Conservation (phyloP, 768 basidiomycete species). For the Leucogyrophana mollusca region DNA sequence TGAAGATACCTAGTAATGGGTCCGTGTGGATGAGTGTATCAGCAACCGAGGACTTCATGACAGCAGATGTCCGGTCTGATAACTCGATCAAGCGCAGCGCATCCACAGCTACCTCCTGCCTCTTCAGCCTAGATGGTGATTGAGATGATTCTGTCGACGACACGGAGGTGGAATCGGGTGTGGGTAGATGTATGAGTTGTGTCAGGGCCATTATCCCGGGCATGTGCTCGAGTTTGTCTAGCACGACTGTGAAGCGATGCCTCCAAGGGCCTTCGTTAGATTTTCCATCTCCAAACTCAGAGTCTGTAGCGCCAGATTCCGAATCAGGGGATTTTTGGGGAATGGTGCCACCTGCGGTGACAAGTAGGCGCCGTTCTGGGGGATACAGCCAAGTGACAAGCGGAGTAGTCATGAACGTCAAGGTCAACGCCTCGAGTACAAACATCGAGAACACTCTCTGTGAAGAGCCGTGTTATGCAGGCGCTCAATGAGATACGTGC, state of each 20-base stretch:
- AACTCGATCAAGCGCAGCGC: slow-evolving; percentile 88
- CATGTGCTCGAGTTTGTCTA: slow-evolving; percentile 88
- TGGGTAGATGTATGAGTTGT: slow-evolving; percentile 65
- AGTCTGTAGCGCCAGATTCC: slow-evolving; percentile 22
- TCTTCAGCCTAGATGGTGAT: slow-evolving; percentile 1
- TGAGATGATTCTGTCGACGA: slow-evolving; percentile 11
- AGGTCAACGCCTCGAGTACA: slow-evolving; percentile 76
- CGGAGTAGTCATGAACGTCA: slow-evolving; percentile 88
- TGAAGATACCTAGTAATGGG: slow-evolving; percentile 69
- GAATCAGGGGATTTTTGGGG: slow-evolving; percentile 24
- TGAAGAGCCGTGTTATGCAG: neutral
- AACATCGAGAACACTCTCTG: slow-evolving; percentile 92
- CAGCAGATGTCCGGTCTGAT: slow-evolving; percentile 61
- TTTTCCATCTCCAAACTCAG: slow-evolving; percentile 4
- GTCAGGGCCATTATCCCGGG: slow-evolving; percentile 88
- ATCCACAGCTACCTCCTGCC: slow-evolving; percentile 47
- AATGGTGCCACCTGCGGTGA: slow-evolving; percentile 36
- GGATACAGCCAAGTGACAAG: slow-evolving; percentile 69
- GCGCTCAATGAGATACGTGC: neutral
- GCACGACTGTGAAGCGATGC: slow-evolving; percentile 75
- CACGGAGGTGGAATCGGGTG: slow-evolving; percentile 3
- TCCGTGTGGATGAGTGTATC: slow-evolving; percentile 72
- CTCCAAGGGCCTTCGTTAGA: slow-evolving; percentile 36
- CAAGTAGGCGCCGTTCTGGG: slow-evolving; percentile 52
- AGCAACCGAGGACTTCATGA: slow-evolving; percentile 63